Evolutionary conservation across 2,329 filamentous ascomycete genomes (phyloP).

Genomic region (Metarhizium brunneum): DNA sequence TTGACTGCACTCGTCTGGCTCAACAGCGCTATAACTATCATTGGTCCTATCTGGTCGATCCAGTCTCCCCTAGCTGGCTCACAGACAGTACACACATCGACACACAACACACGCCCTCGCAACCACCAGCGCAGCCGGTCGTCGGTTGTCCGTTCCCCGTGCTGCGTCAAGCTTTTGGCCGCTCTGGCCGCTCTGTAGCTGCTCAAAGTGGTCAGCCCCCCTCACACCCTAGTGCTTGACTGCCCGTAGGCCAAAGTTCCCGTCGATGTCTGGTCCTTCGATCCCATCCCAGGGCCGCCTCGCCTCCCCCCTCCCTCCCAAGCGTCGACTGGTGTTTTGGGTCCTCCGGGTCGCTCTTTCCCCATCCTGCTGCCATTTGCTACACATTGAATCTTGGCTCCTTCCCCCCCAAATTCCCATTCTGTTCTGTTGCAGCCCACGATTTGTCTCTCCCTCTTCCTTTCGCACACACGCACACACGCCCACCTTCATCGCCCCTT

Average conservation of each 20-base stretch:
- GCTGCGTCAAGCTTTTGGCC: background rate
- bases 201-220: background rate
- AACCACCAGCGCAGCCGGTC: background rate
- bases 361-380: constrained; percentile 15
- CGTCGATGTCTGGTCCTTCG: background rate
- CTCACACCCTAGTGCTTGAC: background rate
- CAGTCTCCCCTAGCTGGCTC: no score
- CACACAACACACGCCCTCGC: no score
- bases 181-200: background rate
- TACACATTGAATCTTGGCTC: constrained; percentile 10
- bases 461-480: constrained; percentile 6
- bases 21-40: no score
- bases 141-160: background rate
- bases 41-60: no score
- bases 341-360: constrained; percentile 24
- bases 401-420: constrained; percentile 22
- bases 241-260: background rate
- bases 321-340: constrained; percentile 3
- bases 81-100: no score
- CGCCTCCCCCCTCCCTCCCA: background rate
- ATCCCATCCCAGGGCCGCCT: background rate
- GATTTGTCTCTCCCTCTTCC: constrained; percentile 17
- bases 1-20: no score
- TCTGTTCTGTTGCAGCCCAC: constrained; percentile 19
- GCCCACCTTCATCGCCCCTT: constrained; percentile 2